phyloP scores from a whole-genome alignment of 2,329 filamentous ascomycete species.

The Alternaria gansuensis region DNA sequence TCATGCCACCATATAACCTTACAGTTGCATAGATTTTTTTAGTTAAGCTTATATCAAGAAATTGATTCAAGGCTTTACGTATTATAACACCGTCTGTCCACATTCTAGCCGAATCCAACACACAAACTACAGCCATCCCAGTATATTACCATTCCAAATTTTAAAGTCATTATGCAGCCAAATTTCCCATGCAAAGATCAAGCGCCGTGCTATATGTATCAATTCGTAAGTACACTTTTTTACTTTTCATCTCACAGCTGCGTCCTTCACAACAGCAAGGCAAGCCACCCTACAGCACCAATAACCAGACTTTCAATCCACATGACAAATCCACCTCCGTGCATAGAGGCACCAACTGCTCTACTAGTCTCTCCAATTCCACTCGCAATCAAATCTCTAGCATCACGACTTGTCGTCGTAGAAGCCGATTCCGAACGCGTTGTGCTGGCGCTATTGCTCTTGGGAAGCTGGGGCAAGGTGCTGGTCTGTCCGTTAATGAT shows the following conservation, averaged over 20 bases:
- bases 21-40: background rate
- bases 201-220: constrained; percentile 19
- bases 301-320: constrained; percentile 41
- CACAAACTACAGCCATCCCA: background rate
- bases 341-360: constrained; percentile 18
- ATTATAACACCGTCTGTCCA: background rate
- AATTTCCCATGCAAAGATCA: background rate
- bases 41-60: background rate
- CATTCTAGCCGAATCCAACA: background rate
- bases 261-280: constrained; percentile 34
- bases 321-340: constrained; percentile 30
- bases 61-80: constrained; percentile 1
- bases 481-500: constrained; percentile 48
- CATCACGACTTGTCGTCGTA: constrained; percentile 18
- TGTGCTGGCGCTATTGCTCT: constrained; percentile 40
- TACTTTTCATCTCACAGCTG: background rate
- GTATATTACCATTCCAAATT: background rate
- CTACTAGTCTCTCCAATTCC: constrained; percentile 36
- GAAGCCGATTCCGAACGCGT: constrained; percentile 25
- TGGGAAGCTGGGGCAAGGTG: constrained; percentile 34
- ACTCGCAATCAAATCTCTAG: constrained; percentile 40
- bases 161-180: background rate
- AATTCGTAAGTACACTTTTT: constrained; percentile 2
- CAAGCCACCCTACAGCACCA: constrained; percentile 41
- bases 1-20: background rate